Evolutionary conservation across 1,284 basidiomycete genomes (phyloP).

Genomic region (Mixia osmundae): DNA sequence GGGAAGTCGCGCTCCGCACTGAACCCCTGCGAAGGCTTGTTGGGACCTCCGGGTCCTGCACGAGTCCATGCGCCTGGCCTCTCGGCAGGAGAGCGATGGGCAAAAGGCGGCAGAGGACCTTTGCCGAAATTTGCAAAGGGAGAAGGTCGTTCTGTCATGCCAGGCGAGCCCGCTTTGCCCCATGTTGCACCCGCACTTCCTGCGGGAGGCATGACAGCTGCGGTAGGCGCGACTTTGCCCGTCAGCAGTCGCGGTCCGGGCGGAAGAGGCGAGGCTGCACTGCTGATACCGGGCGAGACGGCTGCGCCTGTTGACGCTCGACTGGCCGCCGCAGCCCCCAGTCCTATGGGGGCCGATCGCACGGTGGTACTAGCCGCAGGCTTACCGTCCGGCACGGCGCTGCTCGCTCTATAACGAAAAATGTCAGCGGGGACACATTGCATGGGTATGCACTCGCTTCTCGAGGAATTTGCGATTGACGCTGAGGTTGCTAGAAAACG

Average conservation of each 20-base stretch:
- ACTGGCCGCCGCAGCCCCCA: neutral
- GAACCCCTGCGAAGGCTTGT: neutral
- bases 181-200: neutral
- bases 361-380: neutral
- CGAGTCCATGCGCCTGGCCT: neutral
- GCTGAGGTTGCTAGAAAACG: neutral
- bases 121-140: neutral
- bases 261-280: neutral
- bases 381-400: neutral
- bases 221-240: neutral
- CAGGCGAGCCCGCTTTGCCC: neutral
- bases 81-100: neutral
- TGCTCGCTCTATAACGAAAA: neutral
- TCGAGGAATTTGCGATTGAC: slow-evolving; percentile 1
- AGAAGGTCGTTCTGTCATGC: neutral
- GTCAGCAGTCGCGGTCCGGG: slow-evolving; percentile 1
- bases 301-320: neutral
- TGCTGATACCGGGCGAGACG: neutral
- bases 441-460: neutral
- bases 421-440: neutral
- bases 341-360: neutral
- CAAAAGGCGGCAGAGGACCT: neutral
- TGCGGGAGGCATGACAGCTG: neutral
- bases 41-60: neutral
- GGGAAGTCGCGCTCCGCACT: slow-evolving; percentile 43